These are phyloP conservation scores for Malassezia globosa DNA, from an alignment of 1,284 basidiomycete species.

Conservation along the genomic window DNA sequence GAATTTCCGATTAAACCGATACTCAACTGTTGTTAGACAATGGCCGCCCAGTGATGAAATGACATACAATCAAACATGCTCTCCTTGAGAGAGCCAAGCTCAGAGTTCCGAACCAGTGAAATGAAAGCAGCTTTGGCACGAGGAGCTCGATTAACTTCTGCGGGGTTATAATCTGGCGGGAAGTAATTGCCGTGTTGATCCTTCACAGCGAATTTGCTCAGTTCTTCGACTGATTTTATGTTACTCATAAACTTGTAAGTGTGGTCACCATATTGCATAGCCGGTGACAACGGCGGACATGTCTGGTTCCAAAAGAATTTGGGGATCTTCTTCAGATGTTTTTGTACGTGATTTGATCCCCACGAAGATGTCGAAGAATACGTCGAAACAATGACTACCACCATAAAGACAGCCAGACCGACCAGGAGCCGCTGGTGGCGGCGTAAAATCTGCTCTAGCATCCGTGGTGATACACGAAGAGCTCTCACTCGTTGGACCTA, in stretches of 20 bases:
- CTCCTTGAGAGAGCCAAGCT: conserved; percentile 35
- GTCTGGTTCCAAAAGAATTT: conserved; percentile 2
- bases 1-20: conserved; percentile 43
- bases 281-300: background rate
- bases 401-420: conserved; percentile 7
- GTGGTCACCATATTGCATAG: background rate
- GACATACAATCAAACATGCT: conserved; percentile 26
- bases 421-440: conserved; percentile 15
- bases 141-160: conserved; percentile 31
- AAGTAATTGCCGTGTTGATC: conserved; percentile 42
- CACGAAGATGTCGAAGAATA: conserved; percentile 13
- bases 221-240: conserved; percentile 28
- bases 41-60: too few relatives aligned
- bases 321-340: conserved; percentile 9
- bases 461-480: background rate
- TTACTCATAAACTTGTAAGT: conserved; percentile 10
- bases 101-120: conserved; percentile 42
- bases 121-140: conserved; percentile 47
- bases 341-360: conserved; percentile 6
- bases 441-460: conserved; percentile 14
- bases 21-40: conserved; percentile 16
- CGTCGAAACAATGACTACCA: conserved; percentile 7
- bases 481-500: too few relatives aligned
- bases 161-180: conserved; percentile 36
- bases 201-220: conserved; percentile 28